Conservation (phyloP, 1,284 basidiomycete genomes). For the Malassezia japonica region DNA sequence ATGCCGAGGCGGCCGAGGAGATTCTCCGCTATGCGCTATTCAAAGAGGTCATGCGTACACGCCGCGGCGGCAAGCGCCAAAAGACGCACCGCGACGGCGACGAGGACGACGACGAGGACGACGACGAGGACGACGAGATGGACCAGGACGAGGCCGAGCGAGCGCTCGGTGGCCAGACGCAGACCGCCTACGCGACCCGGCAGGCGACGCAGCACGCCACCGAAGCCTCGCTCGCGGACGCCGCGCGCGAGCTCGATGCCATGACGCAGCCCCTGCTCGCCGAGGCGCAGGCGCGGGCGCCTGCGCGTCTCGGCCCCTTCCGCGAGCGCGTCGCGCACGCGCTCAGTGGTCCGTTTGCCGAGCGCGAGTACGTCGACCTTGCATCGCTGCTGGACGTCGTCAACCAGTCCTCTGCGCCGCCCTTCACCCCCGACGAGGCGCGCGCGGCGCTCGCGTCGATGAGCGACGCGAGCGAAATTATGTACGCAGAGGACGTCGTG, state of each 20-base stretch:
- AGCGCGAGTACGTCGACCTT: constrained; percentile 61
- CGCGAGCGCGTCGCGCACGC: constrained; percentile 59
- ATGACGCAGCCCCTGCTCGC: constrained; percentile 25
- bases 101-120: constrained; percentile 16
- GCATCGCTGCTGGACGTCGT: constrained; percentile 63
- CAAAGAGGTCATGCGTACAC: constrained; percentile 77
- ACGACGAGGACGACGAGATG: constrained; percentile 16
- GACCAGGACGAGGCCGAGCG: constrained; percentile 21
- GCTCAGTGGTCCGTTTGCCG: constrained; percentile 51
- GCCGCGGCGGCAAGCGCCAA: constrained; percentile 53
- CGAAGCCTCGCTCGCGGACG: constrained; percentile 15
- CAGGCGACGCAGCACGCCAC: constrained; percentile 12
- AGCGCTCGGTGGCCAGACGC: constrained; percentile 7
- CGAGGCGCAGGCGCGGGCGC: constrained; percentile 20
- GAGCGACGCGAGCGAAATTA: constrained; percentile 73
- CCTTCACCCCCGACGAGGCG: constrained; percentile 75
- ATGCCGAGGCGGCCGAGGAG: constrained; percentile 83
- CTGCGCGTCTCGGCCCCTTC: constrained; percentile 20
- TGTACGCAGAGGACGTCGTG: constrained; percentile 60
- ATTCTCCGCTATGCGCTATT: constrained; percentile 95
- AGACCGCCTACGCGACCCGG: constrained; percentile 28
- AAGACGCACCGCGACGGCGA: constrained; percentile 23
- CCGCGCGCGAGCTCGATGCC: constrained; percentile 22
- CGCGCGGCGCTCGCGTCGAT: constrained; percentile 55
- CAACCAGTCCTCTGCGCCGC: constrained; percentile 63